Conservation (phyloP, 1,139 yeast species). For the Yamadazyma songkhlaensis region DNA sequence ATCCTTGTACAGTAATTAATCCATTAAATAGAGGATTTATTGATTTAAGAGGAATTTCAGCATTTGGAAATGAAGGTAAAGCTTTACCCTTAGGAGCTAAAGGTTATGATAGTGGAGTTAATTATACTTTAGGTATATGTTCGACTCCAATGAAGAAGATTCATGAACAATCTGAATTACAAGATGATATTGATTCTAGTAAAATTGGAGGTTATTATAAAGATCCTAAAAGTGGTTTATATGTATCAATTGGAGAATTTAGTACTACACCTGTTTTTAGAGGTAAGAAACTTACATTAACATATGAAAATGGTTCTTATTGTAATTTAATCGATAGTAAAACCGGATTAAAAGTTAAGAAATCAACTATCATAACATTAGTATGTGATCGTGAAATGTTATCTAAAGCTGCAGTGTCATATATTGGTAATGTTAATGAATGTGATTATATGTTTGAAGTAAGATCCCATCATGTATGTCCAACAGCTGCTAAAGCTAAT, state of each 20-base stretch:
- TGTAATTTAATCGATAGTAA: conserved; percentile 42
- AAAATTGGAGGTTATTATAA: conserved; percentile 68
- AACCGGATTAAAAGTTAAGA: conserved; percentile 45
- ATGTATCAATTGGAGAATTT: conserved; percentile 65
- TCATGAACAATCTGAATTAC: conserved; percentile 29
- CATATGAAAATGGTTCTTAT: conserved; percentile 69
- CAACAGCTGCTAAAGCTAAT: conserved; percentile 63
- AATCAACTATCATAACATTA: conserved; percentile 68
- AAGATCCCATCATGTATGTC: conserved; percentile 84
- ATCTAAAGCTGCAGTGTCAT: conserved; percentile 65
- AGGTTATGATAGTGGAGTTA: conserved; percentile 69
- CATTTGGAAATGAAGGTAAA: conserved; percentile 40
- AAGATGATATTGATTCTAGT: conserved; percentile 44
- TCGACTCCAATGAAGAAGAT: conserved; percentile 54
- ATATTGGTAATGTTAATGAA: conserved; percentile 68
- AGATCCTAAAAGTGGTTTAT: conserved; percentile 47
- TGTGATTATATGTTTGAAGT: conserved; percentile 87
- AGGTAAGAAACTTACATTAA: conserved; percentile 69
- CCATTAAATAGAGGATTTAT: conserved; percentile 54
- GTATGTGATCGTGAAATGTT: conserved; percentile 77
- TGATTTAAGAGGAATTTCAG: conserved; percentile 51
- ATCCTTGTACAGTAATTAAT: conserved; percentile 54
- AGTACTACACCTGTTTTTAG: conserved; percentile 60
- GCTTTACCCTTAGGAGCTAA: conserved; percentile 61
- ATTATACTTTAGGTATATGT: conserved; percentile 81